Base-by-base conservation (phyloP, 257 asterid species). In the Nicotiana attenuata region DNA sequence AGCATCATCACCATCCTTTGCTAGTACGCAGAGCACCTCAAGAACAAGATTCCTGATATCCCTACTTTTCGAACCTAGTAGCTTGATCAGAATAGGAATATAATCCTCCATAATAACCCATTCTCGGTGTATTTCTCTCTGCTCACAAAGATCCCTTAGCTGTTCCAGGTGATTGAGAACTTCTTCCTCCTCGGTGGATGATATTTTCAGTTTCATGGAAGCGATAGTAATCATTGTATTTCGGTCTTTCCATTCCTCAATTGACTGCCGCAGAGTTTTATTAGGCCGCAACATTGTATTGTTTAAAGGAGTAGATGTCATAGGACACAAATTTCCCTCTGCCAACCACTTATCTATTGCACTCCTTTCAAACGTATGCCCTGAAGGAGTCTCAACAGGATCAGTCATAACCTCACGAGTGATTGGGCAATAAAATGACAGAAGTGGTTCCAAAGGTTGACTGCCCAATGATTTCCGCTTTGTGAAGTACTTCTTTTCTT, bases 191-290 rank as follows among this genome's bases (percentile, higher is more conserved):
- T 77, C 83, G 22, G 79, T 82, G 0, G 91, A 87, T 6, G 78
- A 85, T 14, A 92, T 83, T 81, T 80, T 84, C 64, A 88, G 81
- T 85, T 90, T 89, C 81, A 89, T 52, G 41, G 88, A 83, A 26
- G 91, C 92, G 14, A 92, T 82, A 82, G 76, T 66, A 79, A 92
- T 92, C 90, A 92, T 92, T 56, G 89, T 89, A 81, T 92, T 92
- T 82, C 96, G 86, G 55, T 92, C 96, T 88, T 75, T 87, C 94
- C 94, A 92, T 85, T 92, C 96, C 69, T 92, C 96, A 81, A 92
- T 88, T 52, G 94, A 92, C 84, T 89, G 94, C 85, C 96, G 87
- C 63, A 92, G 85, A 22, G 92, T 92, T 81, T 89, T 92, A 81
- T 89, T 92, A 73, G 96, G 91, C 88, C 94, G 88, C 82, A 92